Evolutionary conservation across 116 monocot species (phyloP).

Genomic region (Cymodocea nodosa): DNA sequence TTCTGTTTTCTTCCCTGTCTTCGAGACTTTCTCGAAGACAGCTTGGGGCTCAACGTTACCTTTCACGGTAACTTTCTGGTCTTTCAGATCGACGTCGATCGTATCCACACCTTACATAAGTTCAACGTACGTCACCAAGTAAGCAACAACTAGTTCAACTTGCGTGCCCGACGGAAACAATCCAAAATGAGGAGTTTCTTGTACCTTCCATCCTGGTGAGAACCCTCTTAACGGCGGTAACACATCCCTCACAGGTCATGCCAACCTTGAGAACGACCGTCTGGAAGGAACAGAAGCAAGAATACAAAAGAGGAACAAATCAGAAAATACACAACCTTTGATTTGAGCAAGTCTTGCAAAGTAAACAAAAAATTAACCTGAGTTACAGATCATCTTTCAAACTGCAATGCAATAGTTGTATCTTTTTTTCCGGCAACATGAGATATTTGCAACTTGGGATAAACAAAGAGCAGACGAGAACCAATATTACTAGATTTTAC

Average conservation of each 20-base stretch:
- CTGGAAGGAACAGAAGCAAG: conserved; percentile 13
- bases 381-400: too few relatives aligned
- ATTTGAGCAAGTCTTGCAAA: too few relatives aligned
- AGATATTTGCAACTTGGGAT: too few relatives aligned
- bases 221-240: conserved; percentile 89
- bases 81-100: conserved; percentile 55
- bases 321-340: too few relatives aligned
- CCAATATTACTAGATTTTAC: too few relatives aligned
- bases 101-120: conserved; percentile 63
- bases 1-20: conserved; percentile 79
- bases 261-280: conserved; percentile 87
- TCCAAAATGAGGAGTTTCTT: not conserved
- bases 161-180: too few relatives aligned
- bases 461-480: too few relatives aligned
- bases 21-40: conserved; percentile 77
- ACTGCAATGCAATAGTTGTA: too few relatives aligned
- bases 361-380: too few relatives aligned
- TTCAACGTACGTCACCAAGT: too few relatives aligned
- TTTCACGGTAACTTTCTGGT: conserved; percentile 83
- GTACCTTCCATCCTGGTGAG: conserved; percentile 82
- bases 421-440: too few relatives aligned
- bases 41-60: conserved; percentile 66
- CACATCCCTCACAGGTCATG: conserved; percentile 88
- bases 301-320: too few relatives aligned
- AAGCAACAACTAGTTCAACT: not conserved